phyloP scores from a whole-genome alignment of 2,329 filamentous ascomycete genomes.

The Monosporascus ibericus region DNA sequence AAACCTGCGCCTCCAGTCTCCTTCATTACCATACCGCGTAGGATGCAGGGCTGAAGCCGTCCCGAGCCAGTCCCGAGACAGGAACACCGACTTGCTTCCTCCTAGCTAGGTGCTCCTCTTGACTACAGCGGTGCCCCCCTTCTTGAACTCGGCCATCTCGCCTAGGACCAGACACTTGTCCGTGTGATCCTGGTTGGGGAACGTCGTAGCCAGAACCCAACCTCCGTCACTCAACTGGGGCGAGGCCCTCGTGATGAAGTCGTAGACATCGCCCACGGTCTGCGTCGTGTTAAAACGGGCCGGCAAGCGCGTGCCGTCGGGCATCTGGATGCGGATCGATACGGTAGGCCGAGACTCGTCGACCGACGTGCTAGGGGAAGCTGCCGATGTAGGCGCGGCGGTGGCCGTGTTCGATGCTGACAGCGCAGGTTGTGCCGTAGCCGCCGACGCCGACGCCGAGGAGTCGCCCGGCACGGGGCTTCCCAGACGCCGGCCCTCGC shows the following conservation, averaged over 20 bases:
- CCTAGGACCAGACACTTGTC: slow-evolving; percentile 56
- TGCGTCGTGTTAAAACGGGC: slow-evolving; percentile 77
- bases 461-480: slow-evolving; percentile 65
- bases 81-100: not conserved
- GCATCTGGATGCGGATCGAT: slow-evolving; percentile 70
- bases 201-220: slow-evolving; percentile 76
- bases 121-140: slow-evolving; percentile 58
- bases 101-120: slow-evolving; percentile 35
- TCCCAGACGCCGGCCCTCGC: slow-evolving; percentile 67
- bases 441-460: slow-evolving; percentile 28
- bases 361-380: slow-evolving; percentile 30
- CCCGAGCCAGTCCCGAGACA: not conserved
- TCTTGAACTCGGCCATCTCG: slow-evolving; percentile 59
- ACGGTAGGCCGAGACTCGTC: slow-evolving; percentile 63
- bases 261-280: slow-evolving; percentile 72
- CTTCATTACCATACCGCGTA: not conserved
- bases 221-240: slow-evolving; percentile 48
- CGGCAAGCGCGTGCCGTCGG: slow-evolving; percentile 69
- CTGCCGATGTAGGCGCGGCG: slow-evolving; percentile 17
- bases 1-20: too few relatives aligned
- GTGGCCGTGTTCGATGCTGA: slow-evolving; percentile 27
- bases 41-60: not conserved
- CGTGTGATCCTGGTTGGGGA: slow-evolving; percentile 73
- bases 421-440: slow-evolving; percentile 21
- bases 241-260: slow-evolving; percentile 63